These are phyloP conservation scores for Vigna unguiculata DNA, from an alignment of 306 rosid genomes.

Conservation along the genomic window DNA sequence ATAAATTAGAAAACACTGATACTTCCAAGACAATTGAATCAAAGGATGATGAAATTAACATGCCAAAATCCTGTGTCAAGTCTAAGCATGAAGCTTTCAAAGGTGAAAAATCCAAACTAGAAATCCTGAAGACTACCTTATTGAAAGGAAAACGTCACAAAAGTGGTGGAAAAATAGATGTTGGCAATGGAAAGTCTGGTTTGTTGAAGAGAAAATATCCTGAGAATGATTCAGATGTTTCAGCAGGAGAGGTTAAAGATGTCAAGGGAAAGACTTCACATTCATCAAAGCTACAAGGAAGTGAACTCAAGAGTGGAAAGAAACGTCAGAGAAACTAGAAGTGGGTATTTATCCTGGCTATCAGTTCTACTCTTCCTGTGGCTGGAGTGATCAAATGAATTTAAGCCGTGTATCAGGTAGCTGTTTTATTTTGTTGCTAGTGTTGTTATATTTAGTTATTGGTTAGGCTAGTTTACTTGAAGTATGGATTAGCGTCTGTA, in stretches of 20 bases:
- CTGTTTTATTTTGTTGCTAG: constrained; percentile 52
- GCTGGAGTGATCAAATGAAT: constrained; percentile 44
- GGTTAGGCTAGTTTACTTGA: constrained; percentile 54
- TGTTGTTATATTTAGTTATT: constrained; percentile 41
- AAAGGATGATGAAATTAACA: constrained; percentile 59
- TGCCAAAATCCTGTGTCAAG: constrained; percentile 54
- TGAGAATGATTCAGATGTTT: constrained; percentile 51
- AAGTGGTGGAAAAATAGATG: constrained; percentile 63
- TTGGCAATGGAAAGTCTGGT: constrained; percentile 60
- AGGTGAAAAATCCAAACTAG: constrained; percentile 66
- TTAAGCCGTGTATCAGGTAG: constrained; percentile 48
- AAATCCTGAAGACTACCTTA: constrained; percentile 52
- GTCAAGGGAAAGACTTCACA: constrained; percentile 58
- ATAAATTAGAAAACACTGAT: constrained; percentile 56
- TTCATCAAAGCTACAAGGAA: constrained; percentile 61
- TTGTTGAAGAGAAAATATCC: constrained; percentile 55
- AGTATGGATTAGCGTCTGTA: constrained; percentile 41
- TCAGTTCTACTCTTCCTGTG: constrained; percentile 33
- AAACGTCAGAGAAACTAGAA: constrained; percentile 68
- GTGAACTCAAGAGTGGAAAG: constrained; percentile 67
- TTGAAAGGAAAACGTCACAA: constrained; percentile 61
- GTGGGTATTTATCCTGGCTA: constrained; percentile 34
- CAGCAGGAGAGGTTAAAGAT: constrained; percentile 46
- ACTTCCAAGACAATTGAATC: constrained; percentile 57
- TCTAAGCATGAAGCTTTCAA: constrained; percentile 59